Base-by-base conservation (phyloP, 2,329 filamentous ascomycete species). In the Neoscytalidium dimidiatum region DNA sequence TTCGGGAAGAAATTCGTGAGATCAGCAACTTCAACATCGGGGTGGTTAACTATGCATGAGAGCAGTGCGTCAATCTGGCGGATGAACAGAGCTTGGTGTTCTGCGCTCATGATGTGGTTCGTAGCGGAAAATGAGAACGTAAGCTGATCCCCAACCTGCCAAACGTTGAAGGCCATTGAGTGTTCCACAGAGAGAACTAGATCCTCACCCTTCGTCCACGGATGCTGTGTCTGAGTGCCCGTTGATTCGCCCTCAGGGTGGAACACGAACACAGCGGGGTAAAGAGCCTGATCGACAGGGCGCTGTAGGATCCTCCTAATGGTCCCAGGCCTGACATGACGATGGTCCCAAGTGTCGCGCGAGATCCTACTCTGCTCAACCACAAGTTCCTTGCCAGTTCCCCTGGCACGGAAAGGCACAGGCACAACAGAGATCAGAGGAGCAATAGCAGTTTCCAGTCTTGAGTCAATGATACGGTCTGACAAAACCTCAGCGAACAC, bases 181-280 rank as follows among this genome's bases (percentile, higher is more conserved):
- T 80, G 78, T 57, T 81, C 79, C 5, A 81, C 79, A 35, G 74
- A 72, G 14, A 80, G 71, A 26, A 79, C 67, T 5, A 72, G 67
- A 66, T 76, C 72, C 14, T 74, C 72, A 3, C 71, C 51, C 52
- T 74, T 71, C 2, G 52, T 66, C 71, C 77, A 79, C 1, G 62
- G 51, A 4, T 75, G 23, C 1, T 67, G 19, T 17, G 60, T 49
- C 19, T 53, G 13, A 14, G 46, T n/a, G 4, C 57, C 43, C 3
- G 64, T 23, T 33, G 56, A 31, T 4, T 66, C 19, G 5, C 57
- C 43, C n/a, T 68, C 64, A 8, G 68, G 69, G 56, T 77, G 71
- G 57, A 76, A 77, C 23, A 73, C 75, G 64, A 75, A 77, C 7
- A 77, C 65, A 2, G 73, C 75, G 2, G 75, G 73, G 64, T 77